These are phyloP conservation scores for Physcomitrellopsis africana DNA, from an alignment of 225 moss, liverwort and hornwort genomes.

Conservation along the genomic window DNA sequence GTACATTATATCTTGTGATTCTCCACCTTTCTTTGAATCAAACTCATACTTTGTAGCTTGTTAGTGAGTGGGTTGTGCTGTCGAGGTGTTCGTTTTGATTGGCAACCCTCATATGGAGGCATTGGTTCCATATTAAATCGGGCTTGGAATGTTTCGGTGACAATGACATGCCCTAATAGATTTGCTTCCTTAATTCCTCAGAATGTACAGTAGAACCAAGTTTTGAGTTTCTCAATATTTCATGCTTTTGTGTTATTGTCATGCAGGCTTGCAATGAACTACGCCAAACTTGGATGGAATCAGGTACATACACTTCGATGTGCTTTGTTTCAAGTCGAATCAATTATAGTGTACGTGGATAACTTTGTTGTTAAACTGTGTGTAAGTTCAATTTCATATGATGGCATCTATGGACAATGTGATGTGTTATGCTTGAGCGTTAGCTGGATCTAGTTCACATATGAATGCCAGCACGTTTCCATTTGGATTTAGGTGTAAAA, in stretches of 20 bases:
- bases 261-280: slow-evolving; percentile 99
- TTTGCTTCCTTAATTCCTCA: slow-evolving; percentile 1
- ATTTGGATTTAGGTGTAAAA: slow-evolving; percentile 7
- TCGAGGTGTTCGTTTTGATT: neutral
- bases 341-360: neutral
- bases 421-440: neutral
- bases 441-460: neutral
- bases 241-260: slow-evolving; percentile 30
- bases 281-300: slow-evolving; percentile 98
- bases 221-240: slow-evolving; percentile 16
- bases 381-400: neutral
- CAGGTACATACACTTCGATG: slow-evolving; percentile 52
- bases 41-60: slow-evolving; percentile 9
- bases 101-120: neutral
- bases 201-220: neutral
- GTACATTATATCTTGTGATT: slow-evolving; percentile 34
- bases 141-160: neutral
- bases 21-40: slow-evolving; percentile 17
- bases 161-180: neutral
- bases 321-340: slow-evolving; percentile 5
- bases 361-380: neutral
- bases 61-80: neutral
- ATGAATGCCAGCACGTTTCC: neutral
- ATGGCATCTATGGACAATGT: neutral
- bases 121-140: neutral